phyloP scores from a whole-genome alignment of 495 filamentous ascomycete species.

The Hypoxylon subgilvum region DNA sequence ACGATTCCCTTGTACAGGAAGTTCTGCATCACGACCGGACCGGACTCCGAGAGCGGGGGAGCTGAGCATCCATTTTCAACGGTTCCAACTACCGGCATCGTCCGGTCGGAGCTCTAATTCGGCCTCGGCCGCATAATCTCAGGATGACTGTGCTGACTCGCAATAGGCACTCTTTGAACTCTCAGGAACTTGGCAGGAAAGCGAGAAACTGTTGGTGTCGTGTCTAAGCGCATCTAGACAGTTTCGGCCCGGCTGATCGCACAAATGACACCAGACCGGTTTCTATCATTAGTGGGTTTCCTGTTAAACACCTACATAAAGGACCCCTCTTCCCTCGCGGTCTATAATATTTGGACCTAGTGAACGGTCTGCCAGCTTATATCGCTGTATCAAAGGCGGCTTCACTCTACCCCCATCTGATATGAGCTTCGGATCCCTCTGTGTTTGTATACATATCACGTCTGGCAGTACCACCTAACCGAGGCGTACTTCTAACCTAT shows the following conservation, averaged over 20 bases:
- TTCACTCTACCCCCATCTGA: neutral
- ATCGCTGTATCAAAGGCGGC: too few relatives aligned
- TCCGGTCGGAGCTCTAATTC: conserved; percentile 1
- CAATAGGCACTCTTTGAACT: too few relatives aligned
- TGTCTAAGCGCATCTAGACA: too few relatives aligned
- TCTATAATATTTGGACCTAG: too few relatives aligned
- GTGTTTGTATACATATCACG: neutral
- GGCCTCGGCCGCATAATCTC: neutral
- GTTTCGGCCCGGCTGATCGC: too few relatives aligned
- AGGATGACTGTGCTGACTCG: neutral
- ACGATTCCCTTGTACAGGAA: conserved; percentile 11
- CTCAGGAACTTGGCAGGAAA: too few relatives aligned
- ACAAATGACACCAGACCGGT: too few relatives aligned
- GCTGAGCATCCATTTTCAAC: conserved; percentile 9
- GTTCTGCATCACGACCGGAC: conserved; percentile 10
- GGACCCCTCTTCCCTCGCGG: too few relatives aligned
- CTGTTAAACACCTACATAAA: too few relatives aligned
- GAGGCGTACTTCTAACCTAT: neutral
- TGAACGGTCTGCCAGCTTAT: too few relatives aligned
- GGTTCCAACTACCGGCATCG: conserved; percentile 15
- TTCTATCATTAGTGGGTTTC: too few relatives aligned
- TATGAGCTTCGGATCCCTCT: neutral
- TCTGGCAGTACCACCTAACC: neutral
- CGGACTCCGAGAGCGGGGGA: conserved; percentile 29
- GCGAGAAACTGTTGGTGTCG: too few relatives aligned